Evolutionary conservation across 2,329 filamentous ascomycete species (phyloP).

Genomic region (Arthrobotrys sphaeroides): DNA sequence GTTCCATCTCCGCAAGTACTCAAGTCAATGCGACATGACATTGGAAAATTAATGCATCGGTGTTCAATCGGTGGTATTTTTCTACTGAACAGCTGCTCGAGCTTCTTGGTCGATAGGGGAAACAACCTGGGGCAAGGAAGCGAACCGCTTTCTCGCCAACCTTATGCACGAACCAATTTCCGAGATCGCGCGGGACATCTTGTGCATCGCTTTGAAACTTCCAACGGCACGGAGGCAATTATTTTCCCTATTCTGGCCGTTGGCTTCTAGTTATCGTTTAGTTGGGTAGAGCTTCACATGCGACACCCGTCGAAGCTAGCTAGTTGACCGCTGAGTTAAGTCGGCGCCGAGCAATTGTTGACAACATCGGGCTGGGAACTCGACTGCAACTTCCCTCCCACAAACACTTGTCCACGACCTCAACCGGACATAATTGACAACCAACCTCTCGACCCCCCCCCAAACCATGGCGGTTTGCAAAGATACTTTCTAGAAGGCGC

Average conservation of each 20-base stretch:
- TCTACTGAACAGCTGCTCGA: no score
- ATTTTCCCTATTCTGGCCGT: background rate
- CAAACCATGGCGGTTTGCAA: background rate
- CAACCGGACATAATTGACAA: background rate
- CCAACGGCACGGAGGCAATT: constrained; percentile 26
- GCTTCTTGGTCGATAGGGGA: no score
- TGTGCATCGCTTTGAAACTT: constrained; percentile 12
- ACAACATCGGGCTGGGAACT: background rate
- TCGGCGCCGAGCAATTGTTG: no score
- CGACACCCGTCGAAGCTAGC: background rate
- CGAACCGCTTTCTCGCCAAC: constrained; percentile 9
- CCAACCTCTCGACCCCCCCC: background rate
- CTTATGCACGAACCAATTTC: constrained; percentile 28
- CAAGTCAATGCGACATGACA: background rate
- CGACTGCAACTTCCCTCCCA: background rate
- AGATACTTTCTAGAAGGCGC: background rate
- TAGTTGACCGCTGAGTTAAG: background rate
- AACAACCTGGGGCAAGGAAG: background rate
- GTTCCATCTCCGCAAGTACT: no score
- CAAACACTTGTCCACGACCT: background rate
- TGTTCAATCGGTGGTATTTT: constrained; percentile 14
- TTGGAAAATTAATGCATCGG: constrained; percentile 2
- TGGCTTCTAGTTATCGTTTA: background rate
- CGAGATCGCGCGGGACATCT: constrained; percentile 13
- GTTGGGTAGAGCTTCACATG: constrained; percentile 1